Percentiles rank a stretch among this genome's conserved stretches.
Evolutionary conservation across 1,284 basidiomycete genomes (phyloP).

Genomic region (Malassezia slooffiae): DNA sequence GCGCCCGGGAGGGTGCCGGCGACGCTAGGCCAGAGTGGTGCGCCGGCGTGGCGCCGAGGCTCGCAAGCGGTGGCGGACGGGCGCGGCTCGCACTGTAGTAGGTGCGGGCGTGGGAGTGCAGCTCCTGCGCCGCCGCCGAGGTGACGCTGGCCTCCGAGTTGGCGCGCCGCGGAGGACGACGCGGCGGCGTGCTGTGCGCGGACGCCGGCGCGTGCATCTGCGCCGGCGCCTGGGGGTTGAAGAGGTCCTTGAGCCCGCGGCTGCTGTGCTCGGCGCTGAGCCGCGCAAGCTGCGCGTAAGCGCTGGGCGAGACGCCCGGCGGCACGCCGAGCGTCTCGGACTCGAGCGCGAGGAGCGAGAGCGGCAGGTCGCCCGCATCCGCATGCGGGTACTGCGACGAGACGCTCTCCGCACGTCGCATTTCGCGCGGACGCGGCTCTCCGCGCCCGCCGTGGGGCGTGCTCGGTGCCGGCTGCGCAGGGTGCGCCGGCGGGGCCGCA

Average conservation of each 20-base stretch:
- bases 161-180: no score
- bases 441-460: no score
- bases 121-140: no score
- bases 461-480: background rate
- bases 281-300: conserved; percentile 9
- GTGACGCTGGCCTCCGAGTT: no score
- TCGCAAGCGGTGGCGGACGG: conserved; percentile 1
- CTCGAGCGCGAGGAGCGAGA: conserved; percentile 2
- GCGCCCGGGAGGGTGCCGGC: background rate
- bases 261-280: conserved; percentile 3
- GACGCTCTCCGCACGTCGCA: background rate
- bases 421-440: no score
- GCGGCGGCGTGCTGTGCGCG: no score
- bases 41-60: conserved; percentile 1
- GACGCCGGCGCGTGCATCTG: no score
- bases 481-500: background rate
- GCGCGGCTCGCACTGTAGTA: conserved; percentile 10
- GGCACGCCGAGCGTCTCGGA: background rate
- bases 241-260: conserved; percentile 11
- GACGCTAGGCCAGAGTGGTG: background rate
- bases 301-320: background rate
- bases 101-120: conserved; percentile 8
- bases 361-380: background rate
- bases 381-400: background rate
- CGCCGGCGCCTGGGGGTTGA: conserved; percentile 7